These are phyloP conservation scores for Escovopsis weberi DNA, from an alignment of 2,329 filamentous ascomycete genomes.

Conservation along the genomic window DNA sequence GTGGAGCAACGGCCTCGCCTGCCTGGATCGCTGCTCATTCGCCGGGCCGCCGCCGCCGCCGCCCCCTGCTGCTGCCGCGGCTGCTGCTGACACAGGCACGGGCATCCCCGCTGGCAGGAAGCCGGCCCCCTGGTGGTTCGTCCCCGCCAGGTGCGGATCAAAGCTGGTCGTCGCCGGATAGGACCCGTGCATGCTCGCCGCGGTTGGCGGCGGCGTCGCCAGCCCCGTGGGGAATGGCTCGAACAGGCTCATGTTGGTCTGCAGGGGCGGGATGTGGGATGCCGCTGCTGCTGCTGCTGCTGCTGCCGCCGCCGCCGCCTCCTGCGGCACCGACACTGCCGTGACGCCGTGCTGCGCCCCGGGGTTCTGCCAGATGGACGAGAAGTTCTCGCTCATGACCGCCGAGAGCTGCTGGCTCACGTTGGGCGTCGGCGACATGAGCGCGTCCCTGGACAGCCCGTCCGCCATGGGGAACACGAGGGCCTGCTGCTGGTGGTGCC, in stretches of 20 bases:
- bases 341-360: too few relatives aligned
- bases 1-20: slow-evolving; percentile 12
- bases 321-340: too few relatives aligned
- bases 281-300: too few relatives aligned
- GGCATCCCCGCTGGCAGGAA: slow-evolving; percentile 14
- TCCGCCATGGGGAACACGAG: slow-evolving; percentile 21
- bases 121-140: slow-evolving; percentile 19
- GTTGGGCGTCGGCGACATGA: slow-evolving; percentile 39
- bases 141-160: slow-evolving; percentile 16
- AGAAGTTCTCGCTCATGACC: slow-evolving; percentile 43
- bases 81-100: too few relatives aligned
- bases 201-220: slow-evolving; percentile 41
- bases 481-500: slow-evolving; percentile 38
- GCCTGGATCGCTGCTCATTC: slow-evolving; percentile 9
- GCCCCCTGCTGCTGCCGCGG: too few relatives aligned
- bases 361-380: slow-evolving; percentile 30
- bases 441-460: slow-evolving; percentile 23
- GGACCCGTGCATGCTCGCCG: slow-evolving; percentile 33
- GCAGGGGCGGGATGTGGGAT: slow-evolving; percentile 18
- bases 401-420: slow-evolving; percentile 37
- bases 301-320: too few relatives aligned
- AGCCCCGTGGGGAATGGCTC: slow-evolving; percentile 39
- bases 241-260: slow-evolving; percentile 26
- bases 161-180: slow-evolving; percentile 27
- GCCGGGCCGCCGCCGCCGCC: slow-evolving; percentile 11